A percentile compares a stretch with the other conserved stretches of the same genome.
Evolutionary conservation across 2,329 filamentous ascomycete genomes (phyloP).

Genomic region (Penicillium sp.): DNA sequence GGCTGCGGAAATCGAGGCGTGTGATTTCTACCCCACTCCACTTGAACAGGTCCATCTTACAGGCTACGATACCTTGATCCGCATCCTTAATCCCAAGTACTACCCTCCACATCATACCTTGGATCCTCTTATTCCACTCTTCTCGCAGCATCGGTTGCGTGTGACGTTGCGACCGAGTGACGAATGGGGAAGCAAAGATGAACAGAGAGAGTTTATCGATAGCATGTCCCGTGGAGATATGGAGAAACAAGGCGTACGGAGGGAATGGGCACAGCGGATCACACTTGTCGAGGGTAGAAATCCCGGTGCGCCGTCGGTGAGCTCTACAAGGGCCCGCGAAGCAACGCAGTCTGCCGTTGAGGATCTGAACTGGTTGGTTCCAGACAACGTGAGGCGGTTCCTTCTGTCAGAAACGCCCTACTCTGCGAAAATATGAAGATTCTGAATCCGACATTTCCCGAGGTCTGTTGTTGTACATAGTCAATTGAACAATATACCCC

Average conservation of each 20-base stretch:
- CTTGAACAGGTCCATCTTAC: conserved; percentile 49
- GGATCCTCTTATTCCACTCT: conserved; percentile 41
- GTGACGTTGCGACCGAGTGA: conserved; percentile 45
- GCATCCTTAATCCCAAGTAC: conserved; percentile 50
- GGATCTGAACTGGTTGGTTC: conserved; percentile 38
- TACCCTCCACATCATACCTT: conserved; percentile 47
- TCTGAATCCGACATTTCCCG: background rate
- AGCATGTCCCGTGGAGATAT: conserved; percentile 37
- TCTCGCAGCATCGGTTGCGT: conserved; percentile 43
- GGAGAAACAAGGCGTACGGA: conserved; percentile 37
- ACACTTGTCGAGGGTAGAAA: conserved; percentile 42
- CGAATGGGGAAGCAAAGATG: conserved; percentile 40
- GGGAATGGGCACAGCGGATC: conserved; percentile 45
- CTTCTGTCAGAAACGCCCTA: conserved; percentile 35
- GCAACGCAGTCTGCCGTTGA: conserved; percentile 31
- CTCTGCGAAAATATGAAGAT: background rate
- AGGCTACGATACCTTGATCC: conserved; percentile 50
- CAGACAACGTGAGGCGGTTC: conserved; percentile 33
- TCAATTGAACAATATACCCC: background rate
- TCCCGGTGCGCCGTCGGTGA: conserved; percentile 37
- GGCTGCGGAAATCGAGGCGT: conserved; percentile 42
- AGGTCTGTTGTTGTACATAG: background rate
- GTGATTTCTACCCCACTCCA: conserved; percentile 34
- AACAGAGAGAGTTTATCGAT: conserved; percentile 41
- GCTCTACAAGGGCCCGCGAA: conserved; percentile 44